These are phyloP conservation scores for Parmales sp. DNA, from an alignment of 108 stramenopile species.

Conservation along the genomic window DNA sequence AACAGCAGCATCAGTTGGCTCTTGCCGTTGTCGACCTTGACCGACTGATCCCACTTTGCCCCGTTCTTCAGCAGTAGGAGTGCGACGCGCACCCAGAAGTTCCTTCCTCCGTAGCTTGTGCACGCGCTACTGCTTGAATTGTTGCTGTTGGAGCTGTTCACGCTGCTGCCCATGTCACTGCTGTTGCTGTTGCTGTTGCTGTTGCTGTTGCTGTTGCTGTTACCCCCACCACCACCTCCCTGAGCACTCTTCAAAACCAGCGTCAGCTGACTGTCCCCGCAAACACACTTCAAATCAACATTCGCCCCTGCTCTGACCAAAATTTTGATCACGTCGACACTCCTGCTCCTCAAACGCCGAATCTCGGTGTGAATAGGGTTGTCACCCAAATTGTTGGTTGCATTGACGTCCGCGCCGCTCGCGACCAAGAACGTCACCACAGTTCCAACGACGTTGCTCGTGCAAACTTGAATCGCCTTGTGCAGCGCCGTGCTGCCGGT, in stretches of 20 bases:
- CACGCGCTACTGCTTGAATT: neutral
- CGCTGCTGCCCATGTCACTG: neutral
- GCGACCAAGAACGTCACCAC: slow-evolving; percentile 11
- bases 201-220: neutral
- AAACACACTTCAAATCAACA: neutral
- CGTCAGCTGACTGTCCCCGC: neutral
- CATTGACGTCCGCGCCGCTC: slow-evolving; percentile 5
- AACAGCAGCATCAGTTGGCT: slow-evolving; percentile 10
- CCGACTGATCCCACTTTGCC: neutral
- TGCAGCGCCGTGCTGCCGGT: slow-evolving; percentile 17
- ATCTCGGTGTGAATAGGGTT: slow-evolving; percentile 17
- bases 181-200: neutral
- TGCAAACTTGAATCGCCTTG: slow-evolving; percentile 21
- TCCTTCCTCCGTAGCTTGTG: neutral
- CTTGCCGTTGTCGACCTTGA: neutral
- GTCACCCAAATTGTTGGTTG: slow-evolving; percentile 12
- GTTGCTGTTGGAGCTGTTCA: neutral
- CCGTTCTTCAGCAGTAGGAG: neutral
- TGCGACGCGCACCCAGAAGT: slow-evolving; percentile 6
- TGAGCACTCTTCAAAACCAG: neutral
- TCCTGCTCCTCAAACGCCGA: slow-evolving; percentile 6
- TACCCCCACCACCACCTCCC: neutral
- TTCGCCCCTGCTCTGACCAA: neutral
- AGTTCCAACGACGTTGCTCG: neutral
- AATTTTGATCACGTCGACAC: slow-evolving; percentile 10